Conservation (phyloP, 768 basidiomycete genomes). For the Suillus americanus region DNA sequence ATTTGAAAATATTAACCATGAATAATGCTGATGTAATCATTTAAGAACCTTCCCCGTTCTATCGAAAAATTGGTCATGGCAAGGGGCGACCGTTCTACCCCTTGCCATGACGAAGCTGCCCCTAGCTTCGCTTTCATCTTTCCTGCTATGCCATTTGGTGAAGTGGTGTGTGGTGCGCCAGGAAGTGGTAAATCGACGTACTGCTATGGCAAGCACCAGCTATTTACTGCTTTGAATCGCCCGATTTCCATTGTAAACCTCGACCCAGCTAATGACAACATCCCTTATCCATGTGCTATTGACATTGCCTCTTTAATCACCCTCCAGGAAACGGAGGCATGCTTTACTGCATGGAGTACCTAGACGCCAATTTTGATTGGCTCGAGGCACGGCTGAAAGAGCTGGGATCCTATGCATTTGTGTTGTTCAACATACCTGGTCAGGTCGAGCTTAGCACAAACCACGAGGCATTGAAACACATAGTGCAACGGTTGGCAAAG, state of each 20-base stretch:
- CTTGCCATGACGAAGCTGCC: too few relatives aligned
- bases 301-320: slow-evolving; percentile 85
- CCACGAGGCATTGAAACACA: slow-evolving; percentile 83
- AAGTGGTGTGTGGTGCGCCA: slow-evolving; percentile 83
- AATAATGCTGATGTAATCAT: too few relatives aligned
- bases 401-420: slow-evolving; percentile 73
- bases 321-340: slow-evolving; percentile 92
- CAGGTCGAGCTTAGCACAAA: slow-evolving; percentile 98
- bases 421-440: slow-evolving; percentile 94
- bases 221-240: slow-evolving; percentile 82
- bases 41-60: too few relatives aligned
- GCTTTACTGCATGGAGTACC: slow-evolving; percentile 95
- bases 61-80: too few relatives aligned
- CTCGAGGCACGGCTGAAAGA: slow-evolving; percentile 66
- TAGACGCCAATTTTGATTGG: slow-evolving; percentile 94
- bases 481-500: slow-evolving; percentile 71
- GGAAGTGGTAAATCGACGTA: slow-evolving; percentile 90
- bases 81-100: too few relatives aligned
- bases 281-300: slow-evolving; percentile 90
- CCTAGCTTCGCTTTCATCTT: background rate
- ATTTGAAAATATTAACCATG: too few relatives aligned
- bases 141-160: slow-evolving; percentile 76
- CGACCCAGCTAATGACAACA: slow-evolving; percentile 89
- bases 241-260: slow-evolving; percentile 92
- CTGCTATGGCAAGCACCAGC: slow-evolving; percentile 84